These are phyloP conservation scores for Leccinum cinnamomeum DNA, from an alignment of 1,284 basidiomycete species.

Conservation along the genomic window DNA sequence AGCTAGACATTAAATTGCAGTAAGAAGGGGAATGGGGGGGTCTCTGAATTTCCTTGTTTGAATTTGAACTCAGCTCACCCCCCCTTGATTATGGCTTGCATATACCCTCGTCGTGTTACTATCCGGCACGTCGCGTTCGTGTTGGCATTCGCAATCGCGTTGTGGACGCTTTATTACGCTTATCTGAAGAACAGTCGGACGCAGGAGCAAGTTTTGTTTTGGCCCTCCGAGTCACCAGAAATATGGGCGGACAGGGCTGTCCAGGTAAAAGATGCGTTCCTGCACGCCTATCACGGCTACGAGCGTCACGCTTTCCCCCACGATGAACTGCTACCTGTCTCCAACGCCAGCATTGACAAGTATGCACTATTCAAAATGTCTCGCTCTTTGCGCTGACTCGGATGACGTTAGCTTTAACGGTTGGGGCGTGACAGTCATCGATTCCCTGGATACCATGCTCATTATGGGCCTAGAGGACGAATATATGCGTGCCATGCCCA, in stretches of 20 bases:
- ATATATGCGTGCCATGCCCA: constrained; percentile 70
- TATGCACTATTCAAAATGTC: constrained; percentile 32
- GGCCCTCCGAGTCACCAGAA: constrained; percentile 27
- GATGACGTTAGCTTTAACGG: constrained; percentile 60
- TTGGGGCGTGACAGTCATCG: constrained; percentile 85
- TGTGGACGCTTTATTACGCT: constrained; percentile 19
- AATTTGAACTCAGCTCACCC: background rate
- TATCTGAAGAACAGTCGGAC: constrained; percentile 4
- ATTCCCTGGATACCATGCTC: constrained; percentile 86
- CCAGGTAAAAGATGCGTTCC: constrained; percentile 58
- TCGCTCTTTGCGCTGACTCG: background rate
- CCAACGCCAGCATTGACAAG: constrained; percentile 50
- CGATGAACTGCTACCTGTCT: constrained; percentile 61
- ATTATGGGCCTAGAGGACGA: constrained; percentile 84
- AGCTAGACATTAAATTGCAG: constrained; percentile 57
- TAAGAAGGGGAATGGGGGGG: background rate
- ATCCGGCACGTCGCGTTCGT: constrained; percentile 32
- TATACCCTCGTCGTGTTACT: constrained; percentile 23
- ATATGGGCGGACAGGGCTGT: constrained; percentile 56
- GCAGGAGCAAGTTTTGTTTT: constrained; percentile 22
- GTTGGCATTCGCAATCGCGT: constrained; percentile 23
- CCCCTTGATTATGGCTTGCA: background rate
- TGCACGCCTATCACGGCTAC: constrained; percentile 66
- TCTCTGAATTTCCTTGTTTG: background rate
- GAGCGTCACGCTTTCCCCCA: constrained; percentile 53